These are phyloP conservation scores for Corynespora cassiicola DNA, from an alignment of 2,329 filamentous ascomycete species.

Conservation along the genomic window DNA sequence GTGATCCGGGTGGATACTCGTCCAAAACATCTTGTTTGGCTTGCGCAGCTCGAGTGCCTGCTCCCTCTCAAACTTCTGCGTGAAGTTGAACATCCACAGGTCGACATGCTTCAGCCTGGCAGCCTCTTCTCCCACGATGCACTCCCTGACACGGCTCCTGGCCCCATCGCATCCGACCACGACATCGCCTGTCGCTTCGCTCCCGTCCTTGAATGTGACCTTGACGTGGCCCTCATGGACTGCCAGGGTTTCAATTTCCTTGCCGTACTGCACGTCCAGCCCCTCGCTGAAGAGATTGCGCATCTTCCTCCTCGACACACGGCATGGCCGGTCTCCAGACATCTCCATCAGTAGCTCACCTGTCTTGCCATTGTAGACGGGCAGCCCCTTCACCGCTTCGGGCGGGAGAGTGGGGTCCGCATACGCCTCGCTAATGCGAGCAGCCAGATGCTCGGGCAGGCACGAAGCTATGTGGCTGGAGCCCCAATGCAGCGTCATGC, in stretches of 20 bases:
- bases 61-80: conserved; percentile 18
- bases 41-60: conserved; percentile 18
- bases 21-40: conserved; percentile 25
- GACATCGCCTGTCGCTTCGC: conserved; percentile 20
- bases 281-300: conserved; percentile 28
- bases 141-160: conserved; percentile 20
- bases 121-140: conserved; percentile 19
- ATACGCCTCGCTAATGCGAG: conserved; percentile 29
- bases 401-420: conserved; percentile 22
- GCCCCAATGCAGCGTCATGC: conserved; percentile 35
- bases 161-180: conserved; percentile 29
- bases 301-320: conserved; percentile 29
- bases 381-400: conserved; percentile 24
- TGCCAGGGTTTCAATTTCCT: conserved; percentile 11
- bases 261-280: conserved; percentile 27
- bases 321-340: conserved; percentile 22
- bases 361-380: conserved; percentile 32
- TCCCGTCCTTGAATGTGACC: conserved; percentile 25
- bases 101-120: conserved; percentile 22
- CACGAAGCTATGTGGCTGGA: conserved; percentile 21
- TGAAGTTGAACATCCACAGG: conserved; percentile 32
- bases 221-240: conserved; percentile 19
- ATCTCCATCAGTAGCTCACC: conserved; percentile 30
- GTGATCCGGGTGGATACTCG: conserved; percentile 28
- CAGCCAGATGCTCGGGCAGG: conserved; percentile 21